Base-by-base conservation (phyloP, 345 rosid genomes). In the Luvunga scandens region DNA sequence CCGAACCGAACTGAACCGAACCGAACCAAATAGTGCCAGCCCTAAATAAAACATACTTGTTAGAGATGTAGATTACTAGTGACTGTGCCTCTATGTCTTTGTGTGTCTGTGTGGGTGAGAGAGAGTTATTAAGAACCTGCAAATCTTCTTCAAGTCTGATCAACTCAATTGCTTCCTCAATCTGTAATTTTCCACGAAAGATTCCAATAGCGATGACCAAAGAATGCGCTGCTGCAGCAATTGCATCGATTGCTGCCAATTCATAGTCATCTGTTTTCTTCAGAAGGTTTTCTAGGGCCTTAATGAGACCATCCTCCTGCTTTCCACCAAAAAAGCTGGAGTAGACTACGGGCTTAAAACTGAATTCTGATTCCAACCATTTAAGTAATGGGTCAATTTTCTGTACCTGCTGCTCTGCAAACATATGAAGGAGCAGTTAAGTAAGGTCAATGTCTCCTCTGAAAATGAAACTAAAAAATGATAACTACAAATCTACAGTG, bases 101-200 rank as follows among this genome's bases (percentile, higher is more conserved):
- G 28, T 7, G 34, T 33, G 34, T 33, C 0, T 27, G 19, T 28
- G 60, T 55, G 71, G 14, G 30, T 21, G 73, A 2, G 60, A 9
- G 67, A 69, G 53, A 59, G 60, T 24, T 72, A 53, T 59, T 21
- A 28, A 71, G 59, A 55, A 96, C 99, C 98, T 94, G 99, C 67
- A 91, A 83, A 80, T 94, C 98, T 92, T 96, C 99, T 88, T 96
- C 99, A 53, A 96, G 93, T 85, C 99, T 88, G 71, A 88, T 87
- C 87, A 96, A 84, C 82, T 94, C 88, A 81, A 96, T 85, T 16
- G 98, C 97, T 81, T 91, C 98, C 80, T 94, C 94, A 36, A 96
- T 89, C 86, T 85, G 89, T 89, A 96, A 81, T 66, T 85, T 96
- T 76, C 95, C 97, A 69, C 83, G 82, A 77, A 83, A 85, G 61